These are phyloP conservation scores for Chaetomium globosum DNA, from an alignment of 2,329 filamentous ascomycete species.

Conservation along the genomic window DNA sequence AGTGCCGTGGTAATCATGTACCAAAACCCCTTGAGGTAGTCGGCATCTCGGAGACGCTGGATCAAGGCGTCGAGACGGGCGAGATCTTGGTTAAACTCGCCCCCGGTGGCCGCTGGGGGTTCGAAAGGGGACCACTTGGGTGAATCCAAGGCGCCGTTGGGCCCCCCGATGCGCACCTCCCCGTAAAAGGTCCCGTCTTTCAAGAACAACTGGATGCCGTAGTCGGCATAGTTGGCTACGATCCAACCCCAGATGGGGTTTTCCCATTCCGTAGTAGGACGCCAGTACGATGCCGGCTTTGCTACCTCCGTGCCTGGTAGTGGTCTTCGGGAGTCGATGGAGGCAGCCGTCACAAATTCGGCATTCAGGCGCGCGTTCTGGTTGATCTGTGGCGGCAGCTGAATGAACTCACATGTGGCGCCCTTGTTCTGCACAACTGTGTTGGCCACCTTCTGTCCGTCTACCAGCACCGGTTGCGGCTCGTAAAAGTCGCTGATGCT, in stretches of 20 bases:
- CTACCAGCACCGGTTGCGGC: neutral
- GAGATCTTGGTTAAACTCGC: neutral
- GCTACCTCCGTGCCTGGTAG: neutral
- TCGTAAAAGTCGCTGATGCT: neutral
- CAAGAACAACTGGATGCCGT: slow-evolving; percentile 48
- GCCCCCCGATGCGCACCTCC: slow-evolving; percentile 44
- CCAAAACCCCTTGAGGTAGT: slow-evolving; percentile 20
- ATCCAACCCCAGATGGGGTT: slow-evolving; percentile 50
- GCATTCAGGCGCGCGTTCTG: slow-evolving; percentile 45
- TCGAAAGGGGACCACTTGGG: slow-evolving; percentile 20
- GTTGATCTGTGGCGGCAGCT: slow-evolving; percentile 41
- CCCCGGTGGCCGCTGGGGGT: neutral
- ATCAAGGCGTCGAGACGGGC: slow-evolving; percentile 3
- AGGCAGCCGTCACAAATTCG: slow-evolving; percentile 37
- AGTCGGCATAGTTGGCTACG: slow-evolving; percentile 47
- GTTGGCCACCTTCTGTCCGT: neutral
- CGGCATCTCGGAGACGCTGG: neutral
- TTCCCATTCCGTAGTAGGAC: slow-evolving; percentile 43
- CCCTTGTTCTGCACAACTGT: neutral
- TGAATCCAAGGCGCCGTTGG: neutral
- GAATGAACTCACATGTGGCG: neutral
- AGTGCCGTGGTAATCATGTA: slow-evolving; percentile 17
- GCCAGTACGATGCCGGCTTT: slow-evolving; percentile 25
- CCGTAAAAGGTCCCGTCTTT: slow-evolving; percentile 48
- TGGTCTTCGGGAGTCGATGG: slow-evolving; percentile 4